Evolutionary conservation across 1,284 basidiomycete species (phyloP).

Genomic region (Blastosporella zonata): DNA sequence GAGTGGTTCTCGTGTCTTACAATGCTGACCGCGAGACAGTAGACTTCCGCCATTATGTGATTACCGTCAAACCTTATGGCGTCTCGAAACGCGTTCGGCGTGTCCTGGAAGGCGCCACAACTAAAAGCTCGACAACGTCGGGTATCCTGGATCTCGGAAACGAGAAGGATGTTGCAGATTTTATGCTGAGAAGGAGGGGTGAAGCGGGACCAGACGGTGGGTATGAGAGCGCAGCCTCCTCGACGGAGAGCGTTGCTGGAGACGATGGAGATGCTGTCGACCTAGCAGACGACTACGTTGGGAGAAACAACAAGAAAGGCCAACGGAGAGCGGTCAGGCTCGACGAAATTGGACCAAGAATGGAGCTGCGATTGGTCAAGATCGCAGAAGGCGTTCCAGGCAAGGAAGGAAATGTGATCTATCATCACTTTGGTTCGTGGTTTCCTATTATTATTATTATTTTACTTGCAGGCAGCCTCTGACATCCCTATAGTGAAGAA

Average conservation of each 20-base stretch:
- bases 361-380: slow-evolving; percentile 93
- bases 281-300: slow-evolving; percentile 91
- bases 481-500: slow-evolving; percentile 67
- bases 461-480: slow-evolving; percentile 14
- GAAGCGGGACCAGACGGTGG: slow-evolving; percentile 73
- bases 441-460: slow-evolving; percentile 1
- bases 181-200: slow-evolving; percentile 75
- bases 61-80: slow-evolving; percentile 93
- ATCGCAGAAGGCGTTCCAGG: slow-evolving; percentile 93
- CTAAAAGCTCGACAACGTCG: slow-evolving; percentile 34
- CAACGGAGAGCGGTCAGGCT: slow-evolving; percentile 88
- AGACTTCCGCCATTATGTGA: slow-evolving; percentile 93
- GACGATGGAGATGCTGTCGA: slow-evolving; percentile 81
- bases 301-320: slow-evolving; percentile 90
- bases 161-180: slow-evolving; percentile 95
- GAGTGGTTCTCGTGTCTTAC: slow-evolving; percentile 93
- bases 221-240: slow-evolving; percentile 80
- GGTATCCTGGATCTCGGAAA: slow-evolving; percentile 78
- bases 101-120: slow-evolving; percentile 70
- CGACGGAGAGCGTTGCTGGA: slow-evolving; percentile 74
- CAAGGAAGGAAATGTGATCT: slow-evolving; percentile 85
- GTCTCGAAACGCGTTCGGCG: slow-evolving; percentile 91
- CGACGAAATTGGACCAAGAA: slow-evolving; percentile 92
- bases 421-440: slow-evolving; percentile 83
- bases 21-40: slow-evolving; percentile 84